phyloP scores from a whole-genome alignment of 352 stramenopile species.

The Phytopythium sindhum region DNA sequence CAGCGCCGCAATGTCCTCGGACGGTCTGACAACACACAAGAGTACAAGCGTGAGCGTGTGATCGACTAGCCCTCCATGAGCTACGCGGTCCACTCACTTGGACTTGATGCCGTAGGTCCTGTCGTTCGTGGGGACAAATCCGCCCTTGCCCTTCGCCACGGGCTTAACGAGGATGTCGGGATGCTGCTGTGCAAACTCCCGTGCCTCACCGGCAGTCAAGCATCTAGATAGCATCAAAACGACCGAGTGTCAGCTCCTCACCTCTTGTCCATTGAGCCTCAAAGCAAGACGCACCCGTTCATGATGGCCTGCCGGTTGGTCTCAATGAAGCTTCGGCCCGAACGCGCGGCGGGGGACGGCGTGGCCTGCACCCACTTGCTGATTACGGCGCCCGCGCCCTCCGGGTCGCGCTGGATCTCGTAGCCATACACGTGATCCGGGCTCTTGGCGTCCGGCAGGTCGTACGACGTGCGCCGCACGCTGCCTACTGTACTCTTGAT shows the following conservation, averaged over 20 bases:
- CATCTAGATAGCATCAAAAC: slow-evolving; percentile 18
- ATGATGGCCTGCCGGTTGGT: slow-evolving; percentile 70
- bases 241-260: neutral
- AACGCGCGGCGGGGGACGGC: slow-evolving; percentile 56
- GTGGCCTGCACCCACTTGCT: slow-evolving; percentile 67
- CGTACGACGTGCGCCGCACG: slow-evolving; percentile 58
- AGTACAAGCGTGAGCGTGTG: neutral
- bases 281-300: slow-evolving; percentile 29
- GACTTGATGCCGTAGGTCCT: slow-evolving; percentile 75
- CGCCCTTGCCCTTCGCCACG: slow-evolving; percentile 46
- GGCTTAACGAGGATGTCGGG: slow-evolving; percentile 72
- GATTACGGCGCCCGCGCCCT: slow-evolving; percentile 71
- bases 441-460: slow-evolving; percentile 64
- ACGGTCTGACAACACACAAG: slow-evolving; percentile 29
- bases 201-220: slow-evolving; percentile 52
- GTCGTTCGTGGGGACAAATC: slow-evolving; percentile 52
- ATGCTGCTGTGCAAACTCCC: slow-evolving; percentile 64
- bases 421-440: slow-evolving; percentile 66
- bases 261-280: neutral
- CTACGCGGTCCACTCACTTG: slow-evolving; percentile 28
- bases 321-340: slow-evolving; percentile 72
- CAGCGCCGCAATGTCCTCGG: slow-evolving; percentile 67
- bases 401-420: slow-evolving; percentile 62
- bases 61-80: neutral
- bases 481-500: slow-evolving; percentile 74